Evolutionary conservation across 225 moss, liverwort and hornwort genomes (phyloP).

Genomic region (Physcomitrium patens): DNA sequence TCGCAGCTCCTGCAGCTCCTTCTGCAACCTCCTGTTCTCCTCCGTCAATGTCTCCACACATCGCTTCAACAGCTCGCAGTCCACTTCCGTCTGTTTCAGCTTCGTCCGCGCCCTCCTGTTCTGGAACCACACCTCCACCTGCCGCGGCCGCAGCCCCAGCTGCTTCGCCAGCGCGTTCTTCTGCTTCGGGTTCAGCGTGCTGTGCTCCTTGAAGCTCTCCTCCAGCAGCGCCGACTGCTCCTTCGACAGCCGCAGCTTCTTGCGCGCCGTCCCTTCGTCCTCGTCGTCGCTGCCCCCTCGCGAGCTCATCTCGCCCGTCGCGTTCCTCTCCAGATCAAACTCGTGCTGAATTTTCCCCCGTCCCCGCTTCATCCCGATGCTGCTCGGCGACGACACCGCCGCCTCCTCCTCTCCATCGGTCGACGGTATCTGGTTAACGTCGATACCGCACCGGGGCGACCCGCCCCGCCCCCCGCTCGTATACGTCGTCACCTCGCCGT

Average conservation of each 20-base stretch:
- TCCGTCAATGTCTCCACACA: slow-evolving; percentile 89
- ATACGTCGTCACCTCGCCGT: slow-evolving; percentile 83
- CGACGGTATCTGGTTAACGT: slow-evolving; percentile 94
- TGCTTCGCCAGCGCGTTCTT: slow-evolving; percentile 97
- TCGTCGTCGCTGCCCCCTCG: slow-evolving; percentile 92
- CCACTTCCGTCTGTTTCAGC: slow-evolving; percentile 95
- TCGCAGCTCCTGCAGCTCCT: slow-evolving; percentile 90
- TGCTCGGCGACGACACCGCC: slow-evolving; percentile 75
- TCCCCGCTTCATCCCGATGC: slow-evolving; percentile 81
- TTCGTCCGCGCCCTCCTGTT: slow-evolving; percentile 96
- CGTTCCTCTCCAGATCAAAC: slow-evolving; percentile 83
- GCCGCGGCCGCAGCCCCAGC: slow-evolving; percentile 78
- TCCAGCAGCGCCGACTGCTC: slow-evolving; percentile 93
- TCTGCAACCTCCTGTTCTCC: slow-evolving; percentile 85
- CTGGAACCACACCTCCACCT: slow-evolving; percentile 99
- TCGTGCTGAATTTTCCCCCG: slow-evolving; percentile 81
- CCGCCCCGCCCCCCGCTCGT: slow-evolving; percentile 72
- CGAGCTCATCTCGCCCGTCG: slow-evolving; percentile 73
- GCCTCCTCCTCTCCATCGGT: slow-evolving; percentile 81
- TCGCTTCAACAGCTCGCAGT: slow-evolving; percentile 92
- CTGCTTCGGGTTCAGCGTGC: slow-evolving; percentile 96
- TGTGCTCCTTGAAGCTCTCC: slow-evolving; percentile 97
- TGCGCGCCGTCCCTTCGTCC: slow-evolving; percentile 86
- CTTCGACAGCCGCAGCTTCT: slow-evolving; percentile 93
- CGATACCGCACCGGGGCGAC: slow-evolving; percentile 72